Percentiles rank a stretch among this genome's conserved stretches.
Conservation (phyloP, 352 stramenopile genomes). For the Phytopythium helicoides region DNA sequence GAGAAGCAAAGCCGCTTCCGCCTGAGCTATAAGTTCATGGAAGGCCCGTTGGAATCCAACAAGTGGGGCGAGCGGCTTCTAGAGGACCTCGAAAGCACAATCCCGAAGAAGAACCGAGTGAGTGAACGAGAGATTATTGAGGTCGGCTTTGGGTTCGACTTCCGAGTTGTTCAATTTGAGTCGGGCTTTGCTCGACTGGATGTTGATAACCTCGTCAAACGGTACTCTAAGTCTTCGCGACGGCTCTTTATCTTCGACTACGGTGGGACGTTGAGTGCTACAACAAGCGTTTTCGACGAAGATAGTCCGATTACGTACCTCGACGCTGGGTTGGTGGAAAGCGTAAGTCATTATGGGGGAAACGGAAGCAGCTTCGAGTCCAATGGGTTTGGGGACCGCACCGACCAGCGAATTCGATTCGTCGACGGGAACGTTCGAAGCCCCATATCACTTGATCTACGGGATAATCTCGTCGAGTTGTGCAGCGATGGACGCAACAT, state of each 20-base stretch:
- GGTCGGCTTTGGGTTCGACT: slow-evolving; percentile 95
- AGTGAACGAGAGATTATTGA: slow-evolving; percentile 67
- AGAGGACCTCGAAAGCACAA: slow-evolving; percentile 90
- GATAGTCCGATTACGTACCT: slow-evolving; percentile 41
- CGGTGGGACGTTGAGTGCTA: slow-evolving; percentile 93
- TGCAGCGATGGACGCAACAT: slow-evolving; percentile 60
- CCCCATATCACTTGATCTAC: slow-evolving; percentile 51
- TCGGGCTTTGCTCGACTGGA: slow-evolving; percentile 93
- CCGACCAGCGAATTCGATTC: slow-evolving; percentile 41
- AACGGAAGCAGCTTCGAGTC: slow-evolving; percentile 2
- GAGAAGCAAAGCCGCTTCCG: slow-evolving; percentile 72
- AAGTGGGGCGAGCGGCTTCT: slow-evolving; percentile 95
- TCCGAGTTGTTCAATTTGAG: slow-evolving; percentile 95
- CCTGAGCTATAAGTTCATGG: slow-evolving; percentile 89
- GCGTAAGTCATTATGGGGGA: too few species aligned
- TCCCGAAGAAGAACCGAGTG: slow-evolving; percentile 33
- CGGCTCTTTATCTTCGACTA: slow-evolving; percentile 98
- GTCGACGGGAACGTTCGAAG: slow-evolving; percentile 72
- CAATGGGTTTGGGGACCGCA: slow-evolving; percentile 6
- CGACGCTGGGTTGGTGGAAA: slow-evolving; percentile 1
- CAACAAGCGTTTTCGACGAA: slow-evolving; percentile 61
- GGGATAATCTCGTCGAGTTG: slow-evolving; percentile 50
- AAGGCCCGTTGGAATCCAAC: slow-evolving; percentile 54
- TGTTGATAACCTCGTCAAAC: slow-evolving; percentile 82
- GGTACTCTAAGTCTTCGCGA: slow-evolving; percentile 52